phyloP scores from a whole-genome alignment of 2,329 filamentous ascomycete species.

The Emmonsiellopsis sp. region DNA sequence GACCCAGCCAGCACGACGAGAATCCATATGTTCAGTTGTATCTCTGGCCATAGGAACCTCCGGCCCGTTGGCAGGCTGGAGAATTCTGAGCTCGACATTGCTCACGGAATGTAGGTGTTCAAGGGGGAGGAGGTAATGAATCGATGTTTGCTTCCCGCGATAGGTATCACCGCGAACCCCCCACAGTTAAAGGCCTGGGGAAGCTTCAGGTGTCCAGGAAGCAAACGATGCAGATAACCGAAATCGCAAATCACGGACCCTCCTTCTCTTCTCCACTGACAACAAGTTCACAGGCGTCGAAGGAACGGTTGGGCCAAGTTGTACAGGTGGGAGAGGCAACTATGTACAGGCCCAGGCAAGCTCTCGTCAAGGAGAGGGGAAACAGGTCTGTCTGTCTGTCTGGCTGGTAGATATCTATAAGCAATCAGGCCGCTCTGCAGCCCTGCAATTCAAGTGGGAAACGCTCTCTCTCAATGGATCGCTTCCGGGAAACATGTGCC shows the following conservation, averaged over 20 bases:
- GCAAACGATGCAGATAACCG: no score
- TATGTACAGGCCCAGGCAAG: neutral
- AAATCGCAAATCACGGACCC: no score
- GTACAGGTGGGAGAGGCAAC: neutral
- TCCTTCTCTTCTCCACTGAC: neutral
- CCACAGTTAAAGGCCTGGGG: no score
- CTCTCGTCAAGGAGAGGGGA: neutral
- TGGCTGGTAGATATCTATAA: neutral
- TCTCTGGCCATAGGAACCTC: constrained; percentile 56
- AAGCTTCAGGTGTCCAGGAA: neutral
- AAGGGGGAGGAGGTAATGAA: no score
- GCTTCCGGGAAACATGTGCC: neutral
- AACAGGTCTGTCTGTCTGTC: no score
- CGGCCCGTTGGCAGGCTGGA: constrained; percentile 13
- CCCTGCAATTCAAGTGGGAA: neutral
- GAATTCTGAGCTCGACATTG: constrained; percentile 1
- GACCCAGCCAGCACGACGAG: constrained; percentile 53
- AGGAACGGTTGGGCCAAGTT: no score
- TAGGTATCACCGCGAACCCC: no score
- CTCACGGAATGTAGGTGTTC: neutral
- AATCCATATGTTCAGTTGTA: constrained; percentile 57
- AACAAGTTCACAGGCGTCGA: neutral
- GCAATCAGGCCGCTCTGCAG: constrained; percentile 8
- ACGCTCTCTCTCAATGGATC: neutral
- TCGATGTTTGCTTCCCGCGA: no score